These are phyloP conservation scores for Priceomyces castillae DNA, from an alignment of 805 yeast species.

Conservation along the genomic window DNA sequence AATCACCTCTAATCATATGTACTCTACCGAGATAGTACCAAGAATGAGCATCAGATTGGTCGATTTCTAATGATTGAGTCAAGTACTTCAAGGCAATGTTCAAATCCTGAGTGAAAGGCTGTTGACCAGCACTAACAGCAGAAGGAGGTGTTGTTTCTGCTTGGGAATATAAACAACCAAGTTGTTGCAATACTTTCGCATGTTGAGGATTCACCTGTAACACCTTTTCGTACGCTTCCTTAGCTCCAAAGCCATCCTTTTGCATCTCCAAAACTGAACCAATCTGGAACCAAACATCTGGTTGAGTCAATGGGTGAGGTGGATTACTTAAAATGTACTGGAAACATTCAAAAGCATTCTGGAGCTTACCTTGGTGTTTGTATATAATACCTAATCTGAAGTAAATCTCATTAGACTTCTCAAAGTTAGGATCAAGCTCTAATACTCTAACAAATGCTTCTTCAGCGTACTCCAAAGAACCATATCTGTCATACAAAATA, in stretches of 20 bases:
- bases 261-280: conserved; percentile 95
- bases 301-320: conserved; percentile 92
- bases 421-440: conserved; percentile 94
- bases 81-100: conserved; percentile 79
- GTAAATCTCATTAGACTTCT: conserved; percentile 93
- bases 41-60: conserved; percentile 87
- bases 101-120: conserved; percentile 70
- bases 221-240: conserved; percentile 93
- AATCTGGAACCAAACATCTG: conserved; percentile 98
- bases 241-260: conserved; percentile 86
- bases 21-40: conserved; percentile 98
- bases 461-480: conserved; percentile 94
- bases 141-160: conserved; percentile 32
- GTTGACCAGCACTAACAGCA: conserved; percentile 35
- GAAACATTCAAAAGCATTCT: conserved; percentile 90
- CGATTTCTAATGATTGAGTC: conserved; percentile 85
- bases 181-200: conserved; percentile 92
- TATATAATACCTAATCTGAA: conserved; percentile 95
- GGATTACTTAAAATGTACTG: conserved; percentile 87
- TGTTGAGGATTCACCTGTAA: conserved; percentile 87
- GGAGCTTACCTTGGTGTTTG: conserved; percentile 87
- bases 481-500: conserved; percentile 92
- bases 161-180: conserved; percentile 91
- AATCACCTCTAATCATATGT: conserved; percentile 93
- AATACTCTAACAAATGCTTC: conserved; percentile 96